Evolutionary conservation across 192 early-diverging fungal genomes (phyloP), one percentile per base, ranked within the genome.

Genomic region (Entrophospora sp.): DNA sequence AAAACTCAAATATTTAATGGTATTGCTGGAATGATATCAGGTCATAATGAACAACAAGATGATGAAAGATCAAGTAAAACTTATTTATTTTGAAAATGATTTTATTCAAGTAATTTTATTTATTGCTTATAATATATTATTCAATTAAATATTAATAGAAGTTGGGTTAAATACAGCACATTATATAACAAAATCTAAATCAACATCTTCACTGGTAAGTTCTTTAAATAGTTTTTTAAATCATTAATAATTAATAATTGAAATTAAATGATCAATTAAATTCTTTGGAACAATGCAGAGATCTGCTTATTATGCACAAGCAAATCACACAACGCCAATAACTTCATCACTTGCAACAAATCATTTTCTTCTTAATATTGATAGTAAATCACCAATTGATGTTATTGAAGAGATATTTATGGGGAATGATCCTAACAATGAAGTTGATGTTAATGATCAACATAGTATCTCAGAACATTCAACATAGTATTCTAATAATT

Each of bases 1-100:
- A 67, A 65, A 46, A 43, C 68, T 28, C 70, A 71, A 34, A 57
- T 75, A 43, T 71, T 71, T 40, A 27, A 27, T 27, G 53, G 53
- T 34, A 56, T 56, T 24, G 28, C 53, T 24, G 53, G 53, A 7
- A 56, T 56, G 28, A 56, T 56, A 56, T 20, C 53, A 34, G 53
- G 28, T 13, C 18, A 27, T 6, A 56, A 56, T 6, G 53, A 56
- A 18, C 53, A 27, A 10, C 53, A 56, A 18, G 53, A 56, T 56
- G 53, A 56, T 34, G 24, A 56, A 34, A 56, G 53, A 56, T 56
- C 53, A 28, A 56, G 53, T 56, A 22, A 56, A 3, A n/a, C 8
- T 10, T 42, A 10, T 7, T 10, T 16, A 10, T 42, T 42, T 10
- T 16, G 16, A 42, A 10, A 16, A 10, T 7, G 7, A 42, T 42